Conservation (phyloP, 1,284 basidiomycete genomes). For the Anthracocystis panici-leucophaei region DNA sequence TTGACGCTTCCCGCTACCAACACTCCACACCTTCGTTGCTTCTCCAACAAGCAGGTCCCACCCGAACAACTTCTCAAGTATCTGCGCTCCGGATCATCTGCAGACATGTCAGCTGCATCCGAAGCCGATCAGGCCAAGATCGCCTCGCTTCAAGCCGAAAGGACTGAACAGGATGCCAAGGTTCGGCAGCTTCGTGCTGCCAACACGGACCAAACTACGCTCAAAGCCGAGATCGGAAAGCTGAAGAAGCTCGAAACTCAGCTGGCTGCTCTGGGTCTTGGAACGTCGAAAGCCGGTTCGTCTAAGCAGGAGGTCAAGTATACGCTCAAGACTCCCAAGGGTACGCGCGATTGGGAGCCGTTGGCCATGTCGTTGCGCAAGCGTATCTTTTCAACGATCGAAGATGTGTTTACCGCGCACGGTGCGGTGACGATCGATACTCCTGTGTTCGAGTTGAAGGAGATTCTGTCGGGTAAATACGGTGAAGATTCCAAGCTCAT, state of each 20-base stretch:
- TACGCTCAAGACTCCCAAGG: constrained; percentile 74
- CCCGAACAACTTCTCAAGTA: constrained; percentile 31
- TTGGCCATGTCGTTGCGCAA: constrained; percentile 92
- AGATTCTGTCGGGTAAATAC: constrained; percentile 88
- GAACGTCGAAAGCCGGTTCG: constrained; percentile 26
- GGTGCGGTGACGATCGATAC: constrained; percentile 95
- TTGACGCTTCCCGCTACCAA: not conserved
- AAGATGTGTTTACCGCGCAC: constrained; percentile 87
- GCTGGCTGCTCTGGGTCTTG: constrained; percentile 50
- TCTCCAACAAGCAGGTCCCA: constrained; percentile 29
- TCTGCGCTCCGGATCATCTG: not conserved
- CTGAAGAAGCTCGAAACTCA: constrained; percentile 59
- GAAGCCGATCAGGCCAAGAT: constrained; percentile 25
- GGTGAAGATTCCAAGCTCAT: constrained; percentile 95
- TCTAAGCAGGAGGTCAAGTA: constrained; percentile 59
- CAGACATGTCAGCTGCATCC: constrained; percentile 24
- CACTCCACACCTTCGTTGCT: constrained; percentile 12
- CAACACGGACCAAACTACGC: constrained; percentile 44
- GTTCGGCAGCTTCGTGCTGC: constrained; percentile 55
- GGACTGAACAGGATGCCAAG: constrained; percentile 60
- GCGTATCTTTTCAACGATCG: constrained; percentile 89
- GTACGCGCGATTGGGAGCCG: constrained; percentile 94
- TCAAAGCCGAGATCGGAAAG: constrained; percentile 54
- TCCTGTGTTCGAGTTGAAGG: constrained; percentile 96
- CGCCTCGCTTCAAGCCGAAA: constrained; percentile 43